Percentiles rank a stretch among this genome's conserved stretches.
phyloP scores from a whole-genome alignment of 2,329 filamentous ascomycete genomes.

The Talaromyces sp. region DNA sequence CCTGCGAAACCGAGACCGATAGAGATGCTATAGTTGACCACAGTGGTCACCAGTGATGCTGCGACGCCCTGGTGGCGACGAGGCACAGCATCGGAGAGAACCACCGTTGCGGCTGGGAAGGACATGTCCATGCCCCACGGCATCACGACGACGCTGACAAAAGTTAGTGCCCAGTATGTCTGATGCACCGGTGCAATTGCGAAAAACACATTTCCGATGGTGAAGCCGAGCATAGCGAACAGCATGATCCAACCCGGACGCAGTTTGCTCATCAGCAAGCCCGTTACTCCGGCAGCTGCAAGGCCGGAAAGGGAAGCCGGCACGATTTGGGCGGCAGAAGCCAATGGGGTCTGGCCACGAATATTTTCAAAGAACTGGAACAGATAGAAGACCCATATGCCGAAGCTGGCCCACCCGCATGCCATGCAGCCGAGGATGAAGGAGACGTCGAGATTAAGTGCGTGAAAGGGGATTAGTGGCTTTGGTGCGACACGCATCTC shows the following conservation, averaged over 20 bases:
- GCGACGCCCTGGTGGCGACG: slow-evolving; percentile 50
- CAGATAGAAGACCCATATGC: slow-evolving; percentile 51
- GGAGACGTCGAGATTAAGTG: slow-evolving; percentile 29
- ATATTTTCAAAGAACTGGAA: slow-evolving; percentile 47
- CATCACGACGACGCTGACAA: slow-evolving; percentile 25
- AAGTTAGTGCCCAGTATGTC: slow-evolving; percentile 39
- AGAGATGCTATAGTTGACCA: slow-evolving; percentile 66
- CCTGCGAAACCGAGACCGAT: slow-evolving; percentile 64
- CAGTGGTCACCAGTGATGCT: slow-evolving; percentile 57
- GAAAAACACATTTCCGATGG: slow-evolving; percentile 33
- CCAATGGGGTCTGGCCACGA: slow-evolving; percentile 24
- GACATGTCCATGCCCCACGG: slow-evolving; percentile 52
- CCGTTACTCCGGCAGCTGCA: slow-evolving; percentile 30
- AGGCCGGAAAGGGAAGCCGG: slow-evolving; percentile 25
- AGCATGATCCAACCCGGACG: slow-evolving; percentile 32
- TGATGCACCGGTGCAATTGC: slow-evolving; percentile 37
- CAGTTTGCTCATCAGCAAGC: slow-evolving; percentile 28
- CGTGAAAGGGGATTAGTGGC: slow-evolving; percentile 53
- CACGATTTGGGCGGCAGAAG: slow-evolving; percentile 24
- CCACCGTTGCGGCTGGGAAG: slow-evolving; percentile 58
- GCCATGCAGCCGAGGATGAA: slow-evolving; percentile 11
- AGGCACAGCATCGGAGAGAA: slow-evolving; percentile 53
- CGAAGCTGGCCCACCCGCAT: slow-evolving; percentile 37
- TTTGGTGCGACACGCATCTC: slow-evolving; percentile 47
- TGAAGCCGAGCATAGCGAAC: slow-evolving; percentile 28